Conservation (phyloP, 2,329 filamentous ascomycete genomes). For the Xylaria digitata region DNA sequence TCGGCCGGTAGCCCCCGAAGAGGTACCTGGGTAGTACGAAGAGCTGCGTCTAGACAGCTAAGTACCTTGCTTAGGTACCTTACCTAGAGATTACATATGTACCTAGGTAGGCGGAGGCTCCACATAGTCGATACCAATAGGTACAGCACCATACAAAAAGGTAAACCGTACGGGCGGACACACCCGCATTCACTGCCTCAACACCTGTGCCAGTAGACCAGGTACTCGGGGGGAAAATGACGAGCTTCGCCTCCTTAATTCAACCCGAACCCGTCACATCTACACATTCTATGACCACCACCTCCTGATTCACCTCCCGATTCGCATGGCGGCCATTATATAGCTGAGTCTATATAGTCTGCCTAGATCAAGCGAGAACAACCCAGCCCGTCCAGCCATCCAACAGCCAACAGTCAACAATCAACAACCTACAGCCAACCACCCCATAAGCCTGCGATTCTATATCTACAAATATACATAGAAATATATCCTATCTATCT, state of each 20-base stretch:
- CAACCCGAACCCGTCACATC: conserved; percentile 7
- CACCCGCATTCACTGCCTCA: too few species aligned
- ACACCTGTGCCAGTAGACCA: not conserved
- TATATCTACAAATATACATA: too few species aligned
- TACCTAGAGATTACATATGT: too few species aligned
- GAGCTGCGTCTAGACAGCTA: too few species aligned
- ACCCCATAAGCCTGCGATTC: too few species aligned
- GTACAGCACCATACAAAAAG: too few species aligned
- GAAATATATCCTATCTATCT: too few species aligned
- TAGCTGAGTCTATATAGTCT: too few species aligned
- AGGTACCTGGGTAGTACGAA: not conserved
- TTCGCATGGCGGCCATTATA: not conserved
- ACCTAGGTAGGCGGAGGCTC: too few species aligned
- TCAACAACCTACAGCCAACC: not conserved
- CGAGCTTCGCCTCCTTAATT: conserved; percentile 23
- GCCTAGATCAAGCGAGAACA: not conserved
- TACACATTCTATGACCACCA: conserved; percentile 9
- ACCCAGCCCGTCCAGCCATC: not conserved
- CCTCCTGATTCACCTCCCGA: not conserved
- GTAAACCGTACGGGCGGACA: too few species aligned
- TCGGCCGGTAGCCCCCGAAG: conserved; percentile 26
- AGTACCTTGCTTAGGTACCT: not conserved
- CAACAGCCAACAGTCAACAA: too few species aligned
- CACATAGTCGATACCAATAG: too few species aligned
- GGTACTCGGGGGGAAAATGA: not conserved